A percentile compares a stretch with the other conserved stretches of the same genome.
Evolutionary conservation across 1,284 basidiomycete species (phyloP).

Genomic region (Pisolithus thermaeus): DNA sequence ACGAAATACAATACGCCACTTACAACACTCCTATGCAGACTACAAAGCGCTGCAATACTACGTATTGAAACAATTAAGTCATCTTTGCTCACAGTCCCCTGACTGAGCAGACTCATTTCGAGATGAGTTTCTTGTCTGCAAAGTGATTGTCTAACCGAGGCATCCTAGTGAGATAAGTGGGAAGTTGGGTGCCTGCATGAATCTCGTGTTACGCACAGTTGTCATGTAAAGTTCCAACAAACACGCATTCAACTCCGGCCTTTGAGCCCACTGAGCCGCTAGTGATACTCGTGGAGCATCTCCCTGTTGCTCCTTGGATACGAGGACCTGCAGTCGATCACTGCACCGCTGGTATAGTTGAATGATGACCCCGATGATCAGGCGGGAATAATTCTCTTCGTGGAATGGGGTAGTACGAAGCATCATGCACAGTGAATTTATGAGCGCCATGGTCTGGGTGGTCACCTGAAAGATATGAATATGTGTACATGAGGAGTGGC

Average conservation of each 20-base stretch:
- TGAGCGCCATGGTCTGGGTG: constrained; percentile 82
- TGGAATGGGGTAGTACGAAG: constrained; percentile 94
- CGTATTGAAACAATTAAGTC: constrained; percentile 77
- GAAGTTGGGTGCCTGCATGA: neutral
- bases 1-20: constrained; percentile 27
- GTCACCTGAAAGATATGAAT: constrained; percentile 50
- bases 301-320: constrained; percentile 40
- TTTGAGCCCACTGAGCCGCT: constrained; percentile 86
- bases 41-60: constrained; percentile 73
- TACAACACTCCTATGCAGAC: constrained; percentile 84
- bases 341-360: constrained; percentile 96
- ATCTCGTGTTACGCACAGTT: constrained; percentile 28
- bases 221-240: constrained; percentile 55
- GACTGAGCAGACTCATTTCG: constrained; percentile 62
- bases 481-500: neutral
- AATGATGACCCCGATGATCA: constrained; percentile 93
- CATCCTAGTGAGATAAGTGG: constrained; percentile 31
- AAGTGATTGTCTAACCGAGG: constrained; percentile 46
- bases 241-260: constrained; percentile 70
- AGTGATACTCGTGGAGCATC: constrained; percentile 44
- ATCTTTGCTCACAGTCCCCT: constrained; percentile 45
- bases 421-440: constrained; percentile 93
- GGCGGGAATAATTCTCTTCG: constrained; percentile 87
- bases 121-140: constrained; percentile 73
- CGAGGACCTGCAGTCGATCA: constrained; percentile 77